Conservation (phyloP, 176 grass and related monocot genomes). For the Chloris gayana region DNA sequence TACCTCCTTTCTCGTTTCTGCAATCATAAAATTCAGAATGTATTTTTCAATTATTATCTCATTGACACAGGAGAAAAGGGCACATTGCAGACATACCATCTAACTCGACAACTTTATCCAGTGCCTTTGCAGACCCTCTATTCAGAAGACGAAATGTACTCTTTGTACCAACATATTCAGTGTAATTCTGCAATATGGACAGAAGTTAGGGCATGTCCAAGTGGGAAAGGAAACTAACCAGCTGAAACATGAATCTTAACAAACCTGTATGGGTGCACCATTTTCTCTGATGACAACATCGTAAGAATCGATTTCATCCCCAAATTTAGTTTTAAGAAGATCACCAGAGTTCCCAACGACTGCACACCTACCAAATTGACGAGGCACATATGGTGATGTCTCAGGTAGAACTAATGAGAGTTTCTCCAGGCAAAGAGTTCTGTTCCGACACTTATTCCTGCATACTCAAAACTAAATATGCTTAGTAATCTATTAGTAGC, state of each 20-base stretch:
- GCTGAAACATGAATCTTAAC: slow-evolving; percentile 34
- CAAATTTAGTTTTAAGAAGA: slow-evolving; percentile 95
- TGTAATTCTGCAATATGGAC: slow-evolving; percentile 74
- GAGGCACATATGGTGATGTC: slow-evolving; percentile 73
- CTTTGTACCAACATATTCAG: slow-evolving; percentile 88
- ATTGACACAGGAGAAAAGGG: slow-evolving; percentile 12
- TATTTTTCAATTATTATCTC: slow-evolving; percentile 22
- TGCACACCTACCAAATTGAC: slow-evolving; percentile 80
- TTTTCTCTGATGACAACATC: slow-evolving; percentile 96
- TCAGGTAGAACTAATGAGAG: slow-evolving; percentile 84
- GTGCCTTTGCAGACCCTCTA: slow-evolving; percentile 96
- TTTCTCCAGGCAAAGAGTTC: slow-evolving; percentile 85
- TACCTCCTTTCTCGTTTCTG: slow-evolving; percentile 88
- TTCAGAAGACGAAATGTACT: slow-evolving; percentile 98
- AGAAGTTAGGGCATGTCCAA: slow-evolving; percentile 26
- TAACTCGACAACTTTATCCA: slow-evolving; percentile 97
- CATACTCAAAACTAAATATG: slow-evolving; percentile 28
- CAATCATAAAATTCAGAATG: slow-evolving; percentile 34
- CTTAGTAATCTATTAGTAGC: slow-evolving; percentile 35
- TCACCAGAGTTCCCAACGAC: slow-evolving; percentile 96
- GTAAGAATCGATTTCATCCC: slow-evolving; percentile 93
- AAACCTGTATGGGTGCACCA: slow-evolving; percentile 87
- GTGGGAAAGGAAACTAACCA: slow-evolving; percentile 17
- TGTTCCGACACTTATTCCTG: slow-evolving; percentile 83
- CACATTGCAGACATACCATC: slow-evolving; percentile 57